phyloP scores from a whole-genome alignment of 176 grass and related monocot species.

The Alloteropsis semialata region DNA sequence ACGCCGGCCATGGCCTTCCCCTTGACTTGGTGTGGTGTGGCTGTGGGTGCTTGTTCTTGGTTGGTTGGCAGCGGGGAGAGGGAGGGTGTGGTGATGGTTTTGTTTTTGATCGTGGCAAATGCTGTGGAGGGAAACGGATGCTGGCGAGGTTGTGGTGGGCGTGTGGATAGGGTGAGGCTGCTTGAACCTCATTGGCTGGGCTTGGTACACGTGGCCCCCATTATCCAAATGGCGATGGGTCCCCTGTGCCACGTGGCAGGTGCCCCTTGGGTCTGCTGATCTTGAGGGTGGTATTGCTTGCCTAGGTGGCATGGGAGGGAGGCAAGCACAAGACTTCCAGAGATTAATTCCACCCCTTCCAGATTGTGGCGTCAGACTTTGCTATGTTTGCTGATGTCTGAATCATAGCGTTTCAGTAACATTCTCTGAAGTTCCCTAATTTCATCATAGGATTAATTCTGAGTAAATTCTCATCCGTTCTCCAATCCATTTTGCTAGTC shows the following conservation, averaged over 20 bases:
- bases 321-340: neutral
- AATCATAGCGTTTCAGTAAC: too few species aligned
- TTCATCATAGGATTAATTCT: too few species aligned
- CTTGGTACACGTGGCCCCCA: neutral
- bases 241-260: conserved; percentile 12
- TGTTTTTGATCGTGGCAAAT: conserved; percentile 37
- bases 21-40: neutral
- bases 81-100: conserved; percentile 30
- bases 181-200: conserved; percentile 49
- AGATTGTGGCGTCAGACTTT: neutral
- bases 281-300: neutral
- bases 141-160: conserved; percentile 38
- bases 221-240: conserved; percentile 29
- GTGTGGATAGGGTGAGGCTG: conserved; percentile 99
- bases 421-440: too few species aligned
- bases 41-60: neutral
- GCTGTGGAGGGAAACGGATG: neutral
- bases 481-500: neutral
- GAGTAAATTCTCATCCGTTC: too few species aligned
- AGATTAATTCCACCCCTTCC: too few species aligned
- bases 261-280: conserved; percentile 7
- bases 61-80: neutral
- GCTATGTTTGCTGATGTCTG: neutral
- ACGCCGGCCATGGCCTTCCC: conserved; percentile 52
- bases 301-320: neutral